Evolutionary conservation across 805 yeast species (phyloP), one percentile per base, ranked within the genome.

Genomic region (Starmera quercuum): DNA sequence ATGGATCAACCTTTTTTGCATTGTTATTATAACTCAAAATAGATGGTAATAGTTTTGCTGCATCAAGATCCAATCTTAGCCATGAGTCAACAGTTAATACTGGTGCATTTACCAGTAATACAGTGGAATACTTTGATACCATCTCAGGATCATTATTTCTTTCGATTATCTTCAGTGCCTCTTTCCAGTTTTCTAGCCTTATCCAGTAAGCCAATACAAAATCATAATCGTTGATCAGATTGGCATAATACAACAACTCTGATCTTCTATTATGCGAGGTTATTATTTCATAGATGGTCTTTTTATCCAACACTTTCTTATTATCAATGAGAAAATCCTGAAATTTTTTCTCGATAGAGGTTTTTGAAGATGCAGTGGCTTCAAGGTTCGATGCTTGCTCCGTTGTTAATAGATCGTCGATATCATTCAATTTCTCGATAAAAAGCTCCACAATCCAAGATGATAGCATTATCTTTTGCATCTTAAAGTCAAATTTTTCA

Each of bases 21-120:
- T 63, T 66, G 26, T 75, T 71, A 46, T 78, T 77, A 56, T 82
- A 86, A 0, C 78, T 69, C 39, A 87, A 54, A 10, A 90, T 61
- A 0, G 96, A 78, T 2, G 96, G 95, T 3, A 92, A 55, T 16
- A 92, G 62, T 38, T 68, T 74, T 11, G 71, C 68, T 31, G 81
- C 78, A 37, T 83, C 73, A 3, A 90, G 42, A 2, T 44, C 27
- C 28, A 78, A 53, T 32, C 77, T 68, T 48, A 83, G 69, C 97
- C 97, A 92, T 0, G 83, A 66, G 33, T 79, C 81, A 2, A 84
- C 75, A 0, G 95, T 85, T 10, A 66, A 69, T 20, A 61, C 63
- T 0, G 98, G 88, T 11, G 71, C 58, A 45, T 83, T 83, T 3
- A 76, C 63, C 33, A 92, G 53, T 25, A 92, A 54, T 0, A 78